Evolutionary conservation across 352 stramenopile genomes (phyloP).

Genomic region (Thalassiosira ordinaria): DNA sequence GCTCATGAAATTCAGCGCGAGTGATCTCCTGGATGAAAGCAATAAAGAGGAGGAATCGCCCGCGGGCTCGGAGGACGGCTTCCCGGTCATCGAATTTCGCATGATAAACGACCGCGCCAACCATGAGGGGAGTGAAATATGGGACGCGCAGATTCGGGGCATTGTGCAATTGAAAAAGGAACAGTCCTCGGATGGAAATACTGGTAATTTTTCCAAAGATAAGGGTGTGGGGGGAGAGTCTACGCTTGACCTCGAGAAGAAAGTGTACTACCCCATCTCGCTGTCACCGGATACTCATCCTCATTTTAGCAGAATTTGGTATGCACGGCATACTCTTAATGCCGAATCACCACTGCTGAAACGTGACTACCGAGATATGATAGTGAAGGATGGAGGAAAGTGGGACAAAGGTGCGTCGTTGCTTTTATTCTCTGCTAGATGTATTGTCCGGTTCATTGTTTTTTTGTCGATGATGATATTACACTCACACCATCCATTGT

Average conservation of each 20-base stretch:
- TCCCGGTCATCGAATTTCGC: conserved; percentile 45
- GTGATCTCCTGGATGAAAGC: conserved; percentile 1
- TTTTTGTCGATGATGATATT: no score
- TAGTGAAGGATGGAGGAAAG: conserved; percentile 32
- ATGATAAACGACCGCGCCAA: conserved; percentile 48
- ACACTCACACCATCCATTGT: no score
- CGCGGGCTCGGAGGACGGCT: conserved; percentile 15
- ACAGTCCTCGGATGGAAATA: not conserved
- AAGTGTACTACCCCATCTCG: conserved; percentile 37
- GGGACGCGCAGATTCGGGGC: conserved; percentile 42
- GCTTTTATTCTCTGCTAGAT: no score
- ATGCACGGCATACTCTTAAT: conserved; percentile 42
- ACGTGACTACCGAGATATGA: conserved; percentile 39
- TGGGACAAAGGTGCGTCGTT: conserved; percentile 39
- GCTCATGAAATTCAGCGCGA: not conserved
- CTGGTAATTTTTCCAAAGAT: not conserved
- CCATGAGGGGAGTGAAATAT: conserved; percentile 43
- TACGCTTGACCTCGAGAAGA: conserved; percentile 41
- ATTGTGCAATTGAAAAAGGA: conserved; percentile 43
- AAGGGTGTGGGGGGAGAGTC: conserved; percentile 33
- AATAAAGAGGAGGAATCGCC: not conserved
- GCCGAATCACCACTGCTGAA: conserved; percentile 42
- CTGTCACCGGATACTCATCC: conserved; percentile 36
- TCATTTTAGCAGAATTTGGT: conserved; percentile 49
- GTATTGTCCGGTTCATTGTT: no score